Conservation (phyloP, 495 filamentous ascomycete genomes). For the Hypoxylon fuscum region DNA sequence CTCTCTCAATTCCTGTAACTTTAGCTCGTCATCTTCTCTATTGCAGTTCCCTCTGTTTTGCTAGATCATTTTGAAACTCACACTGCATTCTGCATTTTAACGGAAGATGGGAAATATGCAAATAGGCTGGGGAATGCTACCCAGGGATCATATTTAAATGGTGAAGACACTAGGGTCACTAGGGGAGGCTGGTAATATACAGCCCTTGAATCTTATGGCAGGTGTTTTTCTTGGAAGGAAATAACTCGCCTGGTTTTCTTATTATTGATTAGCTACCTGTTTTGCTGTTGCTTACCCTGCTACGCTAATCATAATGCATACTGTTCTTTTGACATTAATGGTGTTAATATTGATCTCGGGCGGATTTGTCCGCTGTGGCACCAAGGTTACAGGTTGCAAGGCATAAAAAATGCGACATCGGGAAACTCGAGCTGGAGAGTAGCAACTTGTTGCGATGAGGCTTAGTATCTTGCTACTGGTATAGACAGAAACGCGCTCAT, state of each 20-base stretch:
- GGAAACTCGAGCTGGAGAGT: too few species aligned
- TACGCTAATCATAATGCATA: slow-evolving; percentile 10
- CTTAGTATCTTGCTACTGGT: too few species aligned
- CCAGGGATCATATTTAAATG: slow-evolving; percentile 5
- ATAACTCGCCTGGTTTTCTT: slow-evolving; percentile 6
- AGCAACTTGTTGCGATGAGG: too few species aligned
- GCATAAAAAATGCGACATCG: too few species aligned
- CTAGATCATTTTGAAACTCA: slow-evolving; percentile 30
- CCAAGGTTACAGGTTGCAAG: too few species aligned
- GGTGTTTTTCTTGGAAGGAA: slow-evolving; percentile 13
- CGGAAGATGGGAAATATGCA: background rate
- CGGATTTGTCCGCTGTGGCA: too few species aligned
- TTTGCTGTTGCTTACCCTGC: too few species aligned
- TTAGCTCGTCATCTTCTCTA: slow-evolving; percentile 14
- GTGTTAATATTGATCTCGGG: too few species aligned
- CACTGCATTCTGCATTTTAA: slow-evolving; percentile 21
- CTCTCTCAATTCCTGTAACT: slow-evolving; percentile 25
- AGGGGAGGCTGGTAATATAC: background rate
- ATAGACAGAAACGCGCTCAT: slow-evolving; percentile 10
- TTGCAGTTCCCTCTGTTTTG: slow-evolving; percentile 1
- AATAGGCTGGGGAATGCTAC: background rate
- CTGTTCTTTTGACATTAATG: background rate
- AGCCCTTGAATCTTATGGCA: slow-evolving; percentile 6
- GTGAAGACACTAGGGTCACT: slow-evolving; percentile 8
- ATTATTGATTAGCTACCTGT: too few species aligned